These are phyloP conservation scores for Ophiocordyceps camponoti-saundersi DNA, from an alignment of 2,329 filamentous ascomycete genomes.

Conservation along the genomic window DNA sequence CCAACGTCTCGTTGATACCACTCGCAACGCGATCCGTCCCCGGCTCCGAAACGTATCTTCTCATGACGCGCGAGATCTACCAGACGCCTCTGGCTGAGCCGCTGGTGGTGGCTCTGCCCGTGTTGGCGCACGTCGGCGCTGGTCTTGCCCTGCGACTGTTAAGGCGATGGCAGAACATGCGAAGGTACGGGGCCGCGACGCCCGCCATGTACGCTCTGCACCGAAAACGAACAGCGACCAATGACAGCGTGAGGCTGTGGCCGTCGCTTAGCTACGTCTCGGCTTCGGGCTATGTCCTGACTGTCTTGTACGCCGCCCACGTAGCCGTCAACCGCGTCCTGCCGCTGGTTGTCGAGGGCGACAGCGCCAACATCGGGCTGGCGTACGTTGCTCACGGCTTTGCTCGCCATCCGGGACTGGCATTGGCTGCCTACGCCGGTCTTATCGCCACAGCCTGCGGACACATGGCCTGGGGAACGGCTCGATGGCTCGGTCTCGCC, in stretches of 20 bases:
- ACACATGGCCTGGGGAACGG: constrained; percentile 72
- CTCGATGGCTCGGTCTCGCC: constrained; percentile 59
- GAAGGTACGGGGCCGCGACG: constrained; percentile 57
- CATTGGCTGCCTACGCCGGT: constrained; percentile 52
- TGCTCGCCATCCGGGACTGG: constrained; percentile 46
- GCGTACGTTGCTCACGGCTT: constrained; percentile 78
- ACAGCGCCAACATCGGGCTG: constrained; percentile 71
- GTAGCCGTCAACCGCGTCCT: constrained; percentile 59
- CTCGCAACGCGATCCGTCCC: constrained; percentile 55
- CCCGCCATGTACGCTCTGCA: constrained; percentile 27
- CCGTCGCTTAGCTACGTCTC: constrained; percentile 55
- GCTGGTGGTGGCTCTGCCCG: constrained; percentile 57
- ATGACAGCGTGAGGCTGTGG: constrained; percentile 32
- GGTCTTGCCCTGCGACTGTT: constrained; percentile 64
- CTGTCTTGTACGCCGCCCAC: constrained; percentile 52
- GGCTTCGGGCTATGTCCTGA: constrained; percentile 53
- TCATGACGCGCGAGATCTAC: constrained; percentile 84
- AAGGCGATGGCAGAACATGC: constrained; percentile 52
- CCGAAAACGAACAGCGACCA: constrained; percentile 5
- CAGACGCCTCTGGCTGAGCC: constrained; percentile 71
- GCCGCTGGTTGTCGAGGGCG: constrained; percentile 62
- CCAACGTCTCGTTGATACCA: constrained; percentile 69
- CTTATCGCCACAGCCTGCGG: constrained; percentile 52
- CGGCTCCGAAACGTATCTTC: constrained; percentile 67
- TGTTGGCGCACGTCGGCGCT: constrained; percentile 58